Conservation (phyloP, 495 filamentous ascomycete genomes). For the Penicillium antarcticum region DNA sequence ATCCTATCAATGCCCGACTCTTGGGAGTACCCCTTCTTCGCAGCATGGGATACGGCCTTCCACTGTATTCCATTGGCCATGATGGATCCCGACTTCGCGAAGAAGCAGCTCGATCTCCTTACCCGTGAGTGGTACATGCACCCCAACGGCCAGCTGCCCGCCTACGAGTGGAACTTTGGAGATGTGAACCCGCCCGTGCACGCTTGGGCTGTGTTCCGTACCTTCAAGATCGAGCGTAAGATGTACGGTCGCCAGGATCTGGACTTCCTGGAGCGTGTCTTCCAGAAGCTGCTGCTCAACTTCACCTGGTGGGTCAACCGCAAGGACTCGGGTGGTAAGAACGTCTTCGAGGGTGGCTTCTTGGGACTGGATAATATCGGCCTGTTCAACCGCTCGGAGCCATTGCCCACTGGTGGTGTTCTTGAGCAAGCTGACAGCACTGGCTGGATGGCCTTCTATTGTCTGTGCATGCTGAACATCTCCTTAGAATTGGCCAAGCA, state of each 20-base stretch:
- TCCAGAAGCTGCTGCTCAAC: slow-evolving; percentile 92
- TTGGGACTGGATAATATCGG: slow-evolving; percentile 97
- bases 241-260: slow-evolving; percentile 92
- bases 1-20: slow-evolving; percentile 96
- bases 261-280: slow-evolving; percentile 93
- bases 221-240: slow-evolving; percentile 97
- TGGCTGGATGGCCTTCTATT: slow-evolving; percentile 99
- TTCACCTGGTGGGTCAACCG: slow-evolving; percentile 99
- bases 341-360: slow-evolving; percentile 96
- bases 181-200: slow-evolving; percentile 97
- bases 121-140: slow-evolving; percentile 99
- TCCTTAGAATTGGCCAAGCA: slow-evolving; percentile 92
- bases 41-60: slow-evolving; percentile 96
- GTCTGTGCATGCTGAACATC: slow-evolving; percentile 92
- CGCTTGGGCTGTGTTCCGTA: slow-evolving; percentile 91
- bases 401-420: slow-evolving; percentile 86
- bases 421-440: slow-evolving; percentile 96
- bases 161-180: slow-evolving; percentile 97
- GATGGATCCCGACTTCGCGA: slow-evolving; percentile 96
- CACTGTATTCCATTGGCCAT: slow-evolving; percentile 94
- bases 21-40: slow-evolving; percentile 99
- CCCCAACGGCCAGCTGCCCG: slow-evolving; percentile 88
- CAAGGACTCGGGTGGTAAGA: slow-evolving; percentile 90
- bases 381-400: slow-evolving; percentile 96
- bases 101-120: slow-evolving; percentile 93